Evolutionary conservation across 2,329 filamentous ascomycete genomes (phyloP).

Genomic region (Stemphylium vesicarium): DNA sequence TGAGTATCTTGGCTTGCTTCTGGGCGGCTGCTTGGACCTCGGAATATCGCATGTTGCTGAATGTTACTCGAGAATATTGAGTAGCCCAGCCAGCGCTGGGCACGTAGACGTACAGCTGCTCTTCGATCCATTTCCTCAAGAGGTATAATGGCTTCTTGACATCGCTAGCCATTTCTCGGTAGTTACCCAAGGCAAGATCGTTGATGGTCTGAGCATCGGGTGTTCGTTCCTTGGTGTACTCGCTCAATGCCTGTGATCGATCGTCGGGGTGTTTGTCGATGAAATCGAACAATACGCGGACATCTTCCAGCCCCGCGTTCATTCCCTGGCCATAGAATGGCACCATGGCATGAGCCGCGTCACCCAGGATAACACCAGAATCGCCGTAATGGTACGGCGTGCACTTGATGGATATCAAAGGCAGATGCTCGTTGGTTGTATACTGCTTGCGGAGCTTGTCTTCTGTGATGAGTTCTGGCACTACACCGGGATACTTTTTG

Average conservation of each 20-base stretch:
- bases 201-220: slow-evolving; percentile 89
- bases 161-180: slow-evolving; percentile 88
- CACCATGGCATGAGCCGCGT: slow-evolving; percentile 96
- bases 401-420: slow-evolving; percentile 93
- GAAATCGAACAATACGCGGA: slow-evolving; percentile 82
- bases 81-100: slow-evolving; percentile 87
- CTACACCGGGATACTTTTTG: slow-evolving; percentile 84
- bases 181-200: slow-evolving; percentile 88
- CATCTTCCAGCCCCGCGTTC: slow-evolving; percentile 95
- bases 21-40: slow-evolving; percentile 76
- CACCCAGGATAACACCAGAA: slow-evolving; percentile 84
- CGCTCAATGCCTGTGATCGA: slow-evolving; percentile 62
- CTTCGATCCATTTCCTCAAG: slow-evolving; percentile 84
- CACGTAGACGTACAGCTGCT: slow-evolving; percentile 76
- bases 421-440: slow-evolving; percentile 81
- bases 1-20: slow-evolving; percentile 41
- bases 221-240: slow-evolving; percentile 76
- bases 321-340: slow-evolving; percentile 99
- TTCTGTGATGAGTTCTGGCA: slow-evolving; percentile 68
- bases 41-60: slow-evolving; percentile 89
- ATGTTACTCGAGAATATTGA: slow-evolving; percentile 90
- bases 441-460: slow-evolving; percentile 77
- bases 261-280: slow-evolving; percentile 70
- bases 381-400: slow-evolving; percentile 81
- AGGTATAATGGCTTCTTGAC: slow-evolving; percentile 80